Conservation (phyloP, 1,284 basidiomycete genomes). For the Pascua guehoae region DNA sequence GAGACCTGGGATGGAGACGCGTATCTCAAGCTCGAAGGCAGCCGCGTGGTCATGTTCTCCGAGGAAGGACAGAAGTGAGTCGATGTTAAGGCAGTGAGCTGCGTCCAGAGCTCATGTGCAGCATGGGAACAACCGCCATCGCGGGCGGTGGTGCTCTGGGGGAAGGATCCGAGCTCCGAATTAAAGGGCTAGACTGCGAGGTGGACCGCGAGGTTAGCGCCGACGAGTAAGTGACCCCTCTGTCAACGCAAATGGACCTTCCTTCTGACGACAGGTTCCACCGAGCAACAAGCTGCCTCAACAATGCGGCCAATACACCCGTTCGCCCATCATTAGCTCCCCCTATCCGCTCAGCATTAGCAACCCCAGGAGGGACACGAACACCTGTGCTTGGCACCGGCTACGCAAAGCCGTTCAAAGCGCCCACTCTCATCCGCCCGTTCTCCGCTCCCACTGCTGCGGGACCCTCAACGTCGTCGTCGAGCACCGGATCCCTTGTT, state of each 20-base stretch:
- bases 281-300: slow-evolving; percentile 26
- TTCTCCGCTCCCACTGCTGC: neutral
- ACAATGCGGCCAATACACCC: slow-evolving; percentile 16
- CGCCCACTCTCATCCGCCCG: slow-evolving; percentile 15
- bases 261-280: slow-evolving; percentile 28
- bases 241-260: neutral
- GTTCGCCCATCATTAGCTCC: neutral
- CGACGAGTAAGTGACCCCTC: slow-evolving; percentile 28
- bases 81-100: no score
- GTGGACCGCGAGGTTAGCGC: slow-evolving; percentile 29
- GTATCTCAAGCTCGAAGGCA: slow-evolving; percentile 58
- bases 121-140: slow-evolving; percentile 32
- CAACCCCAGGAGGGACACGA: no score
- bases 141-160: slow-evolving; percentile 20
- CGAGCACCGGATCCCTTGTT: neutral
- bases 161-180: slow-evolving; percentile 51
- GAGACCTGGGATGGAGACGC: slow-evolving; percentile 52
- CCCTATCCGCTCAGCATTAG: neutral
- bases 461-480: neutral
- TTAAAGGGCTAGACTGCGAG: slow-evolving; percentile 65
- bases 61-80: slow-evolving; percentile 49
- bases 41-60: slow-evolving; percentile 51
- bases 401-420: slow-evolving; percentile 32
- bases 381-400: no score
- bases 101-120: slow-evolving; percentile 5